phyloP scores from a whole-genome alignment of 108 stramenopile genomes.

The Stephanodiscus triporus region DNA sequence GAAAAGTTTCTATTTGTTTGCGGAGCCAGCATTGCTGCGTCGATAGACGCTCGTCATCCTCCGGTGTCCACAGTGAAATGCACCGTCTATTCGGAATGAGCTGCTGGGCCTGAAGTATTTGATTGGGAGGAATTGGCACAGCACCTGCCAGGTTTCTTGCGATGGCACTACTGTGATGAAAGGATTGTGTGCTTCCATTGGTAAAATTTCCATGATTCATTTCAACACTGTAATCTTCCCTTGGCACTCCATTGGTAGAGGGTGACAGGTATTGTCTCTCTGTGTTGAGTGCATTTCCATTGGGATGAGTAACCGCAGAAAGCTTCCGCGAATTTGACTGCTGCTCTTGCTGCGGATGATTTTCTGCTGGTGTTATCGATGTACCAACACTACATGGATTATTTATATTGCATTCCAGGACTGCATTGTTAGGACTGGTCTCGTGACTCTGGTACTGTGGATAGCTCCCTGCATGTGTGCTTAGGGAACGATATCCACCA shows the following conservation, averaged over 20 bases:
- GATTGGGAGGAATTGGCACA: slow-evolving; percentile 1
- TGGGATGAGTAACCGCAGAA: neutral
- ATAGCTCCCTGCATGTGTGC: neutral
- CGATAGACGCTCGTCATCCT: slow-evolving; percentile 54
- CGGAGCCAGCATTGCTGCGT: slow-evolving; percentile 66
- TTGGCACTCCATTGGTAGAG: neutral
- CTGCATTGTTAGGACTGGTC: neutral
- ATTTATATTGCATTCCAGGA: neutral
- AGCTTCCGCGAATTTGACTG: neutral
- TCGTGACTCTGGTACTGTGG: slow-evolving; percentile 1
- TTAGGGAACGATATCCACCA: too few species aligned
- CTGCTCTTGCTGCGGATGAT: neutral
- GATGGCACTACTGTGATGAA: neutral
- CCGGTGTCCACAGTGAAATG: slow-evolving; percentile 18
- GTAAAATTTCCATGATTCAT: neutral
- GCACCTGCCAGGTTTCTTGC: neutral
- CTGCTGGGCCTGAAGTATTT: slow-evolving; percentile 3
- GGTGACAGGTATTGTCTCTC: slow-evolving; percentile 2
- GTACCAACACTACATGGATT: neutral
- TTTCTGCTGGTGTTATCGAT: neutral
- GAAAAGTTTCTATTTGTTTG: slow-evolving; percentile 64
- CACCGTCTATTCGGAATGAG: slow-evolving; percentile 11
- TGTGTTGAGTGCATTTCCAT: neutral
- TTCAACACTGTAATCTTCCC: neutral
- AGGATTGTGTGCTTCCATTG: neutral